These are phyloP conservation scores for Plasmodium inui DNA, from an alignment of 169 alveolate species.

Conservation along the genomic window DNA sequence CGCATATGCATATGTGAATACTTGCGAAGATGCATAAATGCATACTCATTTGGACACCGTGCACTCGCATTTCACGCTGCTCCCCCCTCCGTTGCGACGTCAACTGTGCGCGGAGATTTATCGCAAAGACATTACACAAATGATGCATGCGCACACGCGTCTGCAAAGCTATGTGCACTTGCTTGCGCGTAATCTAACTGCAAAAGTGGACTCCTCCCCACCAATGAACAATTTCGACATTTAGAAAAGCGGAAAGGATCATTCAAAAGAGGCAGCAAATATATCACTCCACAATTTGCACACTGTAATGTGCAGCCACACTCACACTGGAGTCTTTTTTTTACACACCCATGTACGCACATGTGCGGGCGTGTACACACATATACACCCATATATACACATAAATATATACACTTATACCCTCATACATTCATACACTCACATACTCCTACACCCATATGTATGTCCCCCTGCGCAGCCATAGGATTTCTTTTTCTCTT, in stretches of 20 bases:
- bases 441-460: background rate
- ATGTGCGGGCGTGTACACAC: background rate
- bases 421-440: background rate
- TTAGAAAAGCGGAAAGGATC: background rate
- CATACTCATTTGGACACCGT: constrained; percentile 1
- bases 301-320: background rate
- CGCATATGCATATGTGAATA: background rate
- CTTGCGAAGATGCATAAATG: background rate
- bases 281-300: background rate
- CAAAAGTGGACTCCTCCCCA: background rate
- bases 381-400: background rate
- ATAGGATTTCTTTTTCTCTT: background rate
- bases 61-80: constrained; percentile 13
- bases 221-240: background rate
- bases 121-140: background rate
- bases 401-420: background rate
- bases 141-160: constrained; percentile 7
- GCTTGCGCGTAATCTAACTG: background rate
- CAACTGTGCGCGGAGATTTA: background rate
- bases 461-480: background rate
- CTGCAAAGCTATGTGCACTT: background rate
- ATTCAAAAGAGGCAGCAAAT: constrained; percentile 22
- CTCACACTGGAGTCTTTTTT: constrained; percentile 4
- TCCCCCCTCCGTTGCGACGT: background rate
- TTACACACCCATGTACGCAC: background rate